These are phyloP conservation scores for Croton setiger DNA, from an alignment of 441 rosid species.

Conservation along the genomic window DNA sequence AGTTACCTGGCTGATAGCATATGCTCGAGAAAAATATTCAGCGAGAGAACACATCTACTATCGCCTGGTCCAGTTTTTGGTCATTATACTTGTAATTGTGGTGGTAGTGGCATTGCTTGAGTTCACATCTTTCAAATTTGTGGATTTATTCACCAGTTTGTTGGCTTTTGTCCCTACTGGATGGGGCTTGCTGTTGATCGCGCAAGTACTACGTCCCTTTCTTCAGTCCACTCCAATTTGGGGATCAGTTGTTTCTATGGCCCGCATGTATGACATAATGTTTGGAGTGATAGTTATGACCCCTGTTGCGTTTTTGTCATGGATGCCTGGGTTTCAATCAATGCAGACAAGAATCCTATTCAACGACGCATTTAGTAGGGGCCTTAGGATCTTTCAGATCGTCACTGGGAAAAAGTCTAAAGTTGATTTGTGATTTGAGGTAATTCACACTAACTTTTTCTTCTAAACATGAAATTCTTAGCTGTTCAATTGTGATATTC, in stretches of 20 bases:
- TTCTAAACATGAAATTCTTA: not conserved
- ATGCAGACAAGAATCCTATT: conserved; percentile 93
- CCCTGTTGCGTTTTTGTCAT: conserved; percentile 79
- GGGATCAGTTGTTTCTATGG: conserved; percentile 65
- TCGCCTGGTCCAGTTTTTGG: conserved; percentile 76
- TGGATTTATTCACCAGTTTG: conserved; percentile 73
- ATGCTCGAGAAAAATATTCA: conserved; percentile 68
- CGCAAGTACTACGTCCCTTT: conserved; percentile 56
- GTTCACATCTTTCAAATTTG: conserved; percentile 53
- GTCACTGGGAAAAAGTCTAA: conserved; percentile 64
- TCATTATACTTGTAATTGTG: conserved; percentile 45
- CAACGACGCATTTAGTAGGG: conserved; percentile 88
- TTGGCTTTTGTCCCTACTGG: conserved; percentile 91
- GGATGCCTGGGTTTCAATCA: conserved; percentile 92
- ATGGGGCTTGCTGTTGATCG: conserved; percentile 72
- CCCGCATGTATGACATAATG: conserved; percentile 70
- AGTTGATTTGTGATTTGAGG: conserved; percentile 43
- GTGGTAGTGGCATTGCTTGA: conserved; percentile 56
- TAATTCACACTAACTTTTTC: conserved; percentile 14
- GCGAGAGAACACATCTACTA: conserved; percentile 73
- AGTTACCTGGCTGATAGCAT: conserved; percentile 44
- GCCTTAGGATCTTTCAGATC: conserved; percentile 89
- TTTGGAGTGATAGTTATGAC: conserved; percentile 75
- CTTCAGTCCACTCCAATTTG: conserved; percentile 44
- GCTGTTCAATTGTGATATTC: not conserved